Conservation (phyloP, 495 filamentous ascomycete genomes). For the Lentithecium fluviatile region DNA sequence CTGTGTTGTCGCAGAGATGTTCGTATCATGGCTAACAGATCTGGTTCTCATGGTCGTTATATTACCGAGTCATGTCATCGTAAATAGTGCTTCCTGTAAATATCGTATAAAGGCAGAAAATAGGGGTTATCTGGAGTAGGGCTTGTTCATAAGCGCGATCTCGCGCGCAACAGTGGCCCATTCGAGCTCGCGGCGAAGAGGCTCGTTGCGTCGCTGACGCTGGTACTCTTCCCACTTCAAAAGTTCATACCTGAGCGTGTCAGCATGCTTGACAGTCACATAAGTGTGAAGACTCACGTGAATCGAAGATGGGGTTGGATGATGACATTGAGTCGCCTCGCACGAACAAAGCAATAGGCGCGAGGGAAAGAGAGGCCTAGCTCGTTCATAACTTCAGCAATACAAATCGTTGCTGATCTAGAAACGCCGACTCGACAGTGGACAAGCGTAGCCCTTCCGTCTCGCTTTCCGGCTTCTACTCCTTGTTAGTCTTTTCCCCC, state of each 20-base stretch:
- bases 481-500: not conserved
- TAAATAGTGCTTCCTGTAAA: constrained; percentile 15
- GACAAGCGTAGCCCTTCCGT: constrained; percentile 83
- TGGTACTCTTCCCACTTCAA: constrained; percentile 90
- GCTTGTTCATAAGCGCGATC: constrained; percentile 92
- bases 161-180: constrained; percentile 87
- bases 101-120: constrained; percentile 3
- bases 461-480: constrained; percentile 55
- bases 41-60: constrained; percentile 13
- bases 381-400: constrained; percentile 91
- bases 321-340: constrained; percentile 77
- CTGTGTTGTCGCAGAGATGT: constrained; percentile 4
- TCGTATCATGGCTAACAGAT: constrained; percentile 10
- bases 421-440: constrained; percentile 97
- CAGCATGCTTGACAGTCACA: not conserved
- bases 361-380: constrained; percentile 78
- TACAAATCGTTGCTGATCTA: constrained; percentile 93
- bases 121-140: constrained; percentile 55
- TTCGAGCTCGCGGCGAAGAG: constrained; percentile 74
- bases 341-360: constrained; percentile 95
- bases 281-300: constrained; percentile 49
- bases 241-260: constrained; percentile 57
- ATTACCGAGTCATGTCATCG: constrained; percentile 25
- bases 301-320: constrained; percentile 71
- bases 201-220: constrained; percentile 46